Conservation (phyloP, 2,329 filamentous ascomycete species). For the Lecanoromycetidae sp. region DNA sequence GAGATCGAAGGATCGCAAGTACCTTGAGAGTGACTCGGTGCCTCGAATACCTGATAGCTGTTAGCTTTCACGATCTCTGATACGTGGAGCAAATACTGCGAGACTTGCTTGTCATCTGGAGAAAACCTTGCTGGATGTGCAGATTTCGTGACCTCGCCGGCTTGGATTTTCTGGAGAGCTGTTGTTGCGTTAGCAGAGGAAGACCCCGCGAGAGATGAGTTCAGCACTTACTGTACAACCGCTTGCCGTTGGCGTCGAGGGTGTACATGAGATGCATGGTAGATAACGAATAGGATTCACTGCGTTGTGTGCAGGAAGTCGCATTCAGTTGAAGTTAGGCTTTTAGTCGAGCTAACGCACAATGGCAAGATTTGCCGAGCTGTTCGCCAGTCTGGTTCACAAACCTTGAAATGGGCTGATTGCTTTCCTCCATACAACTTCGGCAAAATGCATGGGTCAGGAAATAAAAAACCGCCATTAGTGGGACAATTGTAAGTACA, state of each 20-base stretch:
- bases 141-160: conserved; percentile 16
- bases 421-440: too few relatives aligned
- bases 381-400: too few relatives aligned
- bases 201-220: conserved; percentile 54
- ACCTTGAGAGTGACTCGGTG: conserved; percentile 93
- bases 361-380: neutral
- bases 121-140: conserved; percentile 67
- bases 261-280: conserved; percentile 76
- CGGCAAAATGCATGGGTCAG: neutral
- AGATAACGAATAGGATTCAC: too few relatives aligned
- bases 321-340: too few relatives aligned
- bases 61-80: neutral
- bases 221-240: conserved; percentile 74
- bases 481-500: conserved; percentile 2
- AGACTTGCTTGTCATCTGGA: conserved; percentile 98
- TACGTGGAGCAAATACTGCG: too few relatives aligned
- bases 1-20: too few relatives aligned
- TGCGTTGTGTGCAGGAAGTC: too few relatives aligned
- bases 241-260: conserved; percentile 68
- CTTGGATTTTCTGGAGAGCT: conserved; percentile 2
- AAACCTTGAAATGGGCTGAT: too few relatives aligned
- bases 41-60: conserved; percentile 34
- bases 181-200: neutral
- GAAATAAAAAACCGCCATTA: neutral
- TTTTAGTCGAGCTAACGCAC: neutral